Base-by-base conservation (phyloP, 441 rosid genomes). In the Syzygium syzygioides region DNA sequence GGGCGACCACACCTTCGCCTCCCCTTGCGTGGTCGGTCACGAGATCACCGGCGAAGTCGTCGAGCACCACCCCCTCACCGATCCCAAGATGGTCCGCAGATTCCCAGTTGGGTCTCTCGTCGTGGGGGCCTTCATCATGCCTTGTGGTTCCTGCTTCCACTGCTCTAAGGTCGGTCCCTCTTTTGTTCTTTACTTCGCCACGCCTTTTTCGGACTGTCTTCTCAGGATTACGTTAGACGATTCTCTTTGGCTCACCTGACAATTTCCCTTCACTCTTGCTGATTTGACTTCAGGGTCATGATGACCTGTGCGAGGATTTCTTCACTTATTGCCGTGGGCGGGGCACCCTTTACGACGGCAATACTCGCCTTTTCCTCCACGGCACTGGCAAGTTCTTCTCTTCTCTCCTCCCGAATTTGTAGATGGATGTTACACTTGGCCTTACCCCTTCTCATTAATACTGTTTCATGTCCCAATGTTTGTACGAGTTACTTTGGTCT, bases 51-150 rank as follows among this genome's bases (percentile, higher is more conserved):
- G 99, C 56, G 99, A 98, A 94, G 98, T 98, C 56, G 97, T 98
- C 89, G 99, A 96, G 71, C 98, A 97, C 57, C 98, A 97, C n/a
- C 95, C 96, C 26, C 93, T 93, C 76, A 94, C 98, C 76, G 98
- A 97, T 91, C 88, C 56, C 89, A 97, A 97, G 93, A 93, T 93
- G 92, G 87, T 89, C 14, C 57, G 90, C 88, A 94, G 98, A 90
- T 92, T 95, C 88, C 99, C 99, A 54, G 18, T 96, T n/a, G 99
- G 99, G 55, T 97, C 98, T 86, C 96, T 87, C 89, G 99, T 97
- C 48, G 95, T 98, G 71, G 99, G 99, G 89, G 99, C 99, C 86
- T 98, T 98, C 92, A 98, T 97, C 90, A 97, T 98, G 99, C 99
- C 98, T 41, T 98, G 99, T 91, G 99, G 99, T 85, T 95, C 91